Evolutionary conservation across 345 rosid genomes (phyloP).

Genomic region (Linum usitatissimum): DNA sequence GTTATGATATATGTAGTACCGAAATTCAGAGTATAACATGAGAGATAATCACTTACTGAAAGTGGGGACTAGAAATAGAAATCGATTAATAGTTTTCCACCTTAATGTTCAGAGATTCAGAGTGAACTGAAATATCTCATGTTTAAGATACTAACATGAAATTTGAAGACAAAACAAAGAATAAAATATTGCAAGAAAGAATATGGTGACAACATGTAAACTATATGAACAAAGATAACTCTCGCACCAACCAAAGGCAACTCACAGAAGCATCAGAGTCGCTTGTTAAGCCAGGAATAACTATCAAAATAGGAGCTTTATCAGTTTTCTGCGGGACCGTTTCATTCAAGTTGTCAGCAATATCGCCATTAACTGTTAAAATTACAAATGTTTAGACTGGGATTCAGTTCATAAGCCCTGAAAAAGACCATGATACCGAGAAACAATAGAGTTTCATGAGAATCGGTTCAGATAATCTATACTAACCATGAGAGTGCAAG

Average conservation of each 20-base stretch:
- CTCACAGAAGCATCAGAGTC: constrained; percentile 39
- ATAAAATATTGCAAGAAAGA: not conserved
- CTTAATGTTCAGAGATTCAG: not conserved
- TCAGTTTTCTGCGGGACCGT: constrained; percentile 14
- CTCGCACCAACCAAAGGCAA: not conserved
- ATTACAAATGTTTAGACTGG: constrained; percentile 1
- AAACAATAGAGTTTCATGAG: constrained; percentile 1
- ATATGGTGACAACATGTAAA: not conserved
- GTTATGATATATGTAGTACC: not conserved
- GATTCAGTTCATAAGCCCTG: not conserved
- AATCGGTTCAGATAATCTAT: not conserved
- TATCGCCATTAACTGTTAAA: constrained; percentile 20
- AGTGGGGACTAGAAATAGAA: not conserved
- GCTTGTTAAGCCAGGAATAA: constrained; percentile 49
- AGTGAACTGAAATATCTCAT: not conserved
- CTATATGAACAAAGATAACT: not conserved
- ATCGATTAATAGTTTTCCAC: not conserved
- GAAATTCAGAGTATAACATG: not conserved
- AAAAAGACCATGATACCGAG: not conserved
- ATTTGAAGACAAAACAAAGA: not conserved
- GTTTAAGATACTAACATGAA: not conserved
- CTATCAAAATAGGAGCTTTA: constrained; percentile 30
- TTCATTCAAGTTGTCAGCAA: constrained; percentile 11
- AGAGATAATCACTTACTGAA: not conserved
- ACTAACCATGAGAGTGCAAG: constrained; percentile 19